Evolutionary conservation across 352 stramenopile species (phyloP).

Genomic region (Globisporangium irregulare): DNA sequence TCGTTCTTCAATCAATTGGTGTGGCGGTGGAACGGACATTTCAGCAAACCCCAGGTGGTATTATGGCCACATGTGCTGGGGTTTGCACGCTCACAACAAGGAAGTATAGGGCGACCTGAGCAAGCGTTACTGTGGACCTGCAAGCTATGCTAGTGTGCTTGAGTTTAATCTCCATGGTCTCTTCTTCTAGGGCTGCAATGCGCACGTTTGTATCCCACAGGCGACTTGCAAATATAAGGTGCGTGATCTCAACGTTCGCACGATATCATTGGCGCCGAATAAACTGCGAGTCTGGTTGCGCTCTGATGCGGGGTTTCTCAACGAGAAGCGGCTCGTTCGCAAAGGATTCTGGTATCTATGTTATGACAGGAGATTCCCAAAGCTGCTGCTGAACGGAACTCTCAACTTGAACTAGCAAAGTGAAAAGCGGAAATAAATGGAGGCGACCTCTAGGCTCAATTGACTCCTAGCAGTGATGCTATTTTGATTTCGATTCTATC

Average conservation of each 20-base stretch:
- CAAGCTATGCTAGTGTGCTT: neutral
- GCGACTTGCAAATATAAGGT: neutral
- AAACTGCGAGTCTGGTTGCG: neutral
- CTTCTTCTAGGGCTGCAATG: neutral
- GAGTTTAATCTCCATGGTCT: neutral
- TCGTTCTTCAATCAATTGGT: neutral
- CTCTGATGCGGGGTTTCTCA: neutral
- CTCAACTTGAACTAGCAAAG: neutral
- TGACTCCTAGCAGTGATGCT: neutral
- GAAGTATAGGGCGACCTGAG: no score
- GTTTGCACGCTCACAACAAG: no score
- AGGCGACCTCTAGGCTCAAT: neutral
- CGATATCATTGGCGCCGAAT: neutral
- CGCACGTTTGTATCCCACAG: neutral
- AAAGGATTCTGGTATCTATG: neutral
- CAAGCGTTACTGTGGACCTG: no score
- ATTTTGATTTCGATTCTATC: no score
- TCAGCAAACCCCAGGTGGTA: no score
- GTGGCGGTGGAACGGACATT: no score
- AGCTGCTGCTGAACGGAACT: neutral
- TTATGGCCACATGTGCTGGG: no score
- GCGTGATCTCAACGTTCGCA: neutral
- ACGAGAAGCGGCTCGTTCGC: neutral
- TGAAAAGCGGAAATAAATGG: neutral
- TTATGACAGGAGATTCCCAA: neutral